Evolutionary conservation across 257 asterid genomes (phyloP), one percentile per base, ranked within the genome.

Genomic region (Fraxinus quadrangulata): DNA sequence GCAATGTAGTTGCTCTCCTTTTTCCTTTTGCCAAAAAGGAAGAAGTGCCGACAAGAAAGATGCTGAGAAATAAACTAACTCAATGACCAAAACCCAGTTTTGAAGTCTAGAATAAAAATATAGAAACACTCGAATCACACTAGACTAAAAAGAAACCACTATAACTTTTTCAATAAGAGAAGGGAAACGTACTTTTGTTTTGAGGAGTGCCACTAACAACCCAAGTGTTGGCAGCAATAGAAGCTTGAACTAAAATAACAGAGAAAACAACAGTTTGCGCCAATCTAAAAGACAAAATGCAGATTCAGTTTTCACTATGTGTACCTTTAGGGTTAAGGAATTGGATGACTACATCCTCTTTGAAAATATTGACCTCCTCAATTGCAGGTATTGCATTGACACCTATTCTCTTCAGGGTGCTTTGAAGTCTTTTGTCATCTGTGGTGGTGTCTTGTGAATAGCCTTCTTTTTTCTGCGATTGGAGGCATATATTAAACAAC

Each of bases 211-310:
- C 96, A 82, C 93, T 87, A 67, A 88, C 93, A 77, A 88, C 93
- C 92, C 96, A 90, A 42, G 96, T 90, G 87, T 90, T 88, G 85
- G 93, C 93, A 61, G 90, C 93, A 31, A 90, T 84, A 21, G 93
- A 88, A 61, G 96, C 96, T 87, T 88, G 92, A 83, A 90, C 96
- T 90, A n/a, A 90, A 65, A 77, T 36, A 75, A 49, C 24, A 45
- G 21, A 3, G 7, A 72, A 67, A 74, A 23, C 19, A 28, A 66
- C 8, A 79, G 33, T 56, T 70, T 73, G 8, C 40, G 16, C 45
- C 1, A 5, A 75, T 47, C 4, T 3, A 70, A 34, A 63, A 14
- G 11, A 36, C 4, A 71, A 59, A 54, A 23, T 13, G 19, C 24
- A 24, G 73, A 59, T 71, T 28, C 19, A 28, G 71, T 2, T 14